Evolutionary conservation across 176 grass and related monocot genomes (phyloP).

Genomic region (Zea luxurians): DNA sequence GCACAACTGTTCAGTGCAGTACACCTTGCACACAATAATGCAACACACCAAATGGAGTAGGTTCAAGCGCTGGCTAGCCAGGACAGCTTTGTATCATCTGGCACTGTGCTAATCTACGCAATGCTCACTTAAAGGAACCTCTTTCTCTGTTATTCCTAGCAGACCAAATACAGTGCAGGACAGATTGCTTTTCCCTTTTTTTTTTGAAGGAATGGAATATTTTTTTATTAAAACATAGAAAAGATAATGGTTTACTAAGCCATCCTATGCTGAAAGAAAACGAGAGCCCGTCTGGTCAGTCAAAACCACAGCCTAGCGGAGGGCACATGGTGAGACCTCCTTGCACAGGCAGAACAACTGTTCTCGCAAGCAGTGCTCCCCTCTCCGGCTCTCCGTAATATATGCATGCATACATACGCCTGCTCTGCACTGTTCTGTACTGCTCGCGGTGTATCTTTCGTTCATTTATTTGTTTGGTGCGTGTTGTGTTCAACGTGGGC

Average conservation of each 20-base stretch:
- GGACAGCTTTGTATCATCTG: constrained; percentile 1
- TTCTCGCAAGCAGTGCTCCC: constrained; percentile 30
- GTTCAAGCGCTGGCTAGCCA: constrained; percentile 43
- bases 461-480: constrained; percentile 27
- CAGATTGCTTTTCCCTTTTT: background rate
- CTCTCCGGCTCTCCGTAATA: constrained; percentile 1
- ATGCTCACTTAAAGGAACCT: constrained; percentile 12
- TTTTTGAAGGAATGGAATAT: background rate
- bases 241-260: background rate
- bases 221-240: background rate
- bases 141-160: background rate
- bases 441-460: background rate
- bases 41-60: constrained; percentile 26
- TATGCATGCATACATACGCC: constrained; percentile 11
- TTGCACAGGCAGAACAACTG: constrained; percentile 22
- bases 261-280: background rate
- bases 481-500: constrained; percentile 25
- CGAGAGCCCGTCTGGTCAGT: constrained; percentile 19
- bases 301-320: constrained; percentile 33
- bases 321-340: constrained; percentile 40
- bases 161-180: background rate
- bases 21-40: constrained; percentile 27
- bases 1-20: constrained; percentile 32
- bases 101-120: constrained; percentile 13
- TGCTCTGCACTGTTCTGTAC: constrained; percentile 2